Evolutionary conservation across 1,139 yeast genomes (phyloP).

Genomic region (Pichia sp.): DNA sequence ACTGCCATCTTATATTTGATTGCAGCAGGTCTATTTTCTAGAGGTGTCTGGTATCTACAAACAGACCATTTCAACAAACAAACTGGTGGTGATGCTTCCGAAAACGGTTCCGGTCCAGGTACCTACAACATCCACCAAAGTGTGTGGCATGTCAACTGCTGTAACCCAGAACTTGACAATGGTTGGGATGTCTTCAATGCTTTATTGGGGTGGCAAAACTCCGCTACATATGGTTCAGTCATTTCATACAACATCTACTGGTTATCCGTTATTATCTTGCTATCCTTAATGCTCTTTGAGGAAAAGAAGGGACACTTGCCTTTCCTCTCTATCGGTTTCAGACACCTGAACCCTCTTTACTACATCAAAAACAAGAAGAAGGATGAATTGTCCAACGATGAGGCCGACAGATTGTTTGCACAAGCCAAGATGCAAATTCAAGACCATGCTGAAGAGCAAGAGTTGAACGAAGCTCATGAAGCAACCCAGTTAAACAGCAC

Average conservation of each 20-base stretch:
- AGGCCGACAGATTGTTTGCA: slow-evolving; percentile 52
- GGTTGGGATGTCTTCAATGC: slow-evolving; percentile 95
- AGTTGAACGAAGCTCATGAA: slow-evolving; percentile 11
- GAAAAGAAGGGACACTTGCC: slow-evolving; percentile 68
- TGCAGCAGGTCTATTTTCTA: slow-evolving; percentile 82
- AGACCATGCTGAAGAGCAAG: slow-evolving; percentile 22
- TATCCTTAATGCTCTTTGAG: slow-evolving; percentile 63
- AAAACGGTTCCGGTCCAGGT: slow-evolving; percentile 88
- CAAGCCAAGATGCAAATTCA: slow-evolving; percentile 37
- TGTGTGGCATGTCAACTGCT: slow-evolving; percentile 94
- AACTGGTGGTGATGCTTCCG: slow-evolving; percentile 76
- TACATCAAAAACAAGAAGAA: slow-evolving; percentile 65
- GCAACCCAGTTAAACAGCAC: slow-evolving; percentile 2
- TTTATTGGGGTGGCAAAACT: slow-evolving; percentile 83
- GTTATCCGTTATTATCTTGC: slow-evolving; percentile 54
- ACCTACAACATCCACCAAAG: slow-evolving; percentile 70
- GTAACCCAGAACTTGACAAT: slow-evolving; percentile 81
- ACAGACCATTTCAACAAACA: slow-evolving; percentile 36
- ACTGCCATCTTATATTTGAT: slow-evolving; percentile 83
- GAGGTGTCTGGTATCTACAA: slow-evolving; percentile 87
- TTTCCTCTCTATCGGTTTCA: slow-evolving; percentile 45
- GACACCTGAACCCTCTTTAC: slow-evolving; percentile 66
- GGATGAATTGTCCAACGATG: slow-evolving; percentile 48
- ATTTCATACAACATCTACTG: slow-evolving; percentile 81
- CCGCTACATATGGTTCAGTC: slow-evolving; percentile 86